A percentile compares a stretch with the other conserved stretches of the same genome.
These are phyloP conservation scores for Secale cereale DNA, from an alignment of 176 grass and related monocot genomes.

Conservation along the genomic window DNA sequence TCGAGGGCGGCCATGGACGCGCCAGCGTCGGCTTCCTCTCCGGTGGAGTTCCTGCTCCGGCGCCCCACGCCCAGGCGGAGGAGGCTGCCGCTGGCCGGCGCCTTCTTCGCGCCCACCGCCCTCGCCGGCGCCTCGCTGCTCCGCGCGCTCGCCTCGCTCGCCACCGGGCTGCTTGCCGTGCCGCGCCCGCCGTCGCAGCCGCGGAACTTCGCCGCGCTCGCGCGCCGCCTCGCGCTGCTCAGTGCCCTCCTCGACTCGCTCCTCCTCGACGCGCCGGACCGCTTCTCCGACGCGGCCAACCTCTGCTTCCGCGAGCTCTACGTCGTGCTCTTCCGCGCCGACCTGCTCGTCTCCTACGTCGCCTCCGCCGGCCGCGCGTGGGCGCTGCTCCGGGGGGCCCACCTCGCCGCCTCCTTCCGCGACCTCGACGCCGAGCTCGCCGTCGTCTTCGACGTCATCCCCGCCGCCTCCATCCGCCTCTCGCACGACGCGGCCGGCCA, in stretches of 20 bases:
- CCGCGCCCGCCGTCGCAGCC: slow-evolving; percentile 44
- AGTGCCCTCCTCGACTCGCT: slow-evolving; percentile 47
- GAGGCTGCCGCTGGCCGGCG: slow-evolving; percentile 53
- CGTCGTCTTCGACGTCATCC: slow-evolving; percentile 77
- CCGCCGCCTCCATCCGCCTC: slow-evolving; percentile 50
- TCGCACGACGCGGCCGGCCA: slow-evolving; percentile 50
- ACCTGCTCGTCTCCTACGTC: slow-evolving; percentile 75
- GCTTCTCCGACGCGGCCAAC: slow-evolving; percentile 46
- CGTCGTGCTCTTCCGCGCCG: slow-evolving; percentile 87
- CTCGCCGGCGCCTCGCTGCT: slow-evolving; percentile 47
- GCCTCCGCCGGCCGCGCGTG: slow-evolving; percentile 62
- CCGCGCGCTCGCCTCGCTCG: slow-evolving; percentile 52
- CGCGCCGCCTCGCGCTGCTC: slow-evolving; percentile 35
- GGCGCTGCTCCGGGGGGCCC: slow-evolving; percentile 49
- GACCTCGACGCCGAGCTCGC: slow-evolving; percentile 86
- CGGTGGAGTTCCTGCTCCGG: slow-evolving; percentile 68
- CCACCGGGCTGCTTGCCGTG: slow-evolving; percentile 11
- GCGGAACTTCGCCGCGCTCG: slow-evolving; percentile 45
- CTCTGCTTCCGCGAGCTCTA: slow-evolving; percentile 96
- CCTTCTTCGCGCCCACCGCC: slow-evolving; percentile 61
- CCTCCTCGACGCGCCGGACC: slow-evolving; percentile 35
- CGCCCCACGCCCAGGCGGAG: slow-evolving; percentile 35
- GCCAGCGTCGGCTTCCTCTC: slow-evolving; percentile 44
- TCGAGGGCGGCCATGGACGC: slow-evolving; percentile 11
- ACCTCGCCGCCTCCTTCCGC: slow-evolving; percentile 65